Evolutionary conservation across 768 basidiomycete species (phyloP).

Genomic region (Phaffia tasmanica): DNA sequence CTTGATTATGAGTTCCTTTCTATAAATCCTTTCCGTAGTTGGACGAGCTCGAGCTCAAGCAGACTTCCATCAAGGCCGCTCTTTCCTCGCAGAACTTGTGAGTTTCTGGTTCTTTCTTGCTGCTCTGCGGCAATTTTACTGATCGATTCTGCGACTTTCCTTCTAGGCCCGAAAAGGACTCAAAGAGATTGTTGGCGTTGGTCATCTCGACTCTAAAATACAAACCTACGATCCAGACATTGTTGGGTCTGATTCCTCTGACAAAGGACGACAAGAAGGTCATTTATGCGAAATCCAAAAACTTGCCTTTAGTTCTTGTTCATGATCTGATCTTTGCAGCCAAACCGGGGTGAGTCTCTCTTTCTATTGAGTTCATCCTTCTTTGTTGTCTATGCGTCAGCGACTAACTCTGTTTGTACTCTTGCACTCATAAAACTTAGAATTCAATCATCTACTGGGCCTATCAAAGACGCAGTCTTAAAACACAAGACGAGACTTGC

Average conservation of each 20-base stretch:
- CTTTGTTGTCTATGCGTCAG: no score
- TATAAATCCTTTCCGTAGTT: not conserved
- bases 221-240: slow-evolving; percentile 58
- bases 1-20: not conserved
- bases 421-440: slow-evolving; percentile 32
- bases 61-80: slow-evolving; percentile 23
- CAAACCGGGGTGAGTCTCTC: slow-evolving; percentile 39
- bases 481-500: slow-evolving; percentile 81
- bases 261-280: slow-evolving; percentile 64
- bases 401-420: not conserved
- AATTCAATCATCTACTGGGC: slow-evolving; percentile 83
- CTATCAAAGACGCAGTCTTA: slow-evolving; percentile 72
- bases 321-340: slow-evolving; percentile 73
- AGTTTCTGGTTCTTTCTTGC: no score
- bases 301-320: slow-evolving; percentile 63
- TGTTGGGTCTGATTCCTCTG: slow-evolving; percentile 58
- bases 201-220: slow-evolving; percentile 95
- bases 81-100: slow-evolving; percentile 11
- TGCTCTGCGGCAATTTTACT: no score
- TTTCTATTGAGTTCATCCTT: not conserved
- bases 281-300: slow-evolving; percentile 46
- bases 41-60: slow-evolving; percentile 22
- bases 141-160: no score
- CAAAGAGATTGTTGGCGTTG: slow-evolving; percentile 35
- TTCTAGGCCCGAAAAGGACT: slow-evolving; percentile 17